phyloP scores from a whole-genome alignment of 164 flowering plant species.

The Magnolia sinica region DNA sequence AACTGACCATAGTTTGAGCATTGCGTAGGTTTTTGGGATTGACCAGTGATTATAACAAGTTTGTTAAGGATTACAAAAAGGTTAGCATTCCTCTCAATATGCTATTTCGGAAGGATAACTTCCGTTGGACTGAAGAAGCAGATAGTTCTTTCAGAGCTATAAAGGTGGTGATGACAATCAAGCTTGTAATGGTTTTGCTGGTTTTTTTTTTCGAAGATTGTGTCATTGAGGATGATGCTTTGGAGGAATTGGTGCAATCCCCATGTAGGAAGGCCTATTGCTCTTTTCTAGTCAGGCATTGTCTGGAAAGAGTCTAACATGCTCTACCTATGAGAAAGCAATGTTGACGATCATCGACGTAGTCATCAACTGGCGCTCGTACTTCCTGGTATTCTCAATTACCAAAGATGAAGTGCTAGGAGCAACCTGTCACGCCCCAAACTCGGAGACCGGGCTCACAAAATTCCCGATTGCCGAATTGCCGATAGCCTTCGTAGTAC shows the following conservation, averaged over 20 bases:
- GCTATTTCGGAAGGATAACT: not conserved
- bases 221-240: not conserved
- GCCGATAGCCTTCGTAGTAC: no score
- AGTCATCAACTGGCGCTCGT: not conserved
- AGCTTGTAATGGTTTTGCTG: not conserved
- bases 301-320: no score
- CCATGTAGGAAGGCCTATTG: not conserved
- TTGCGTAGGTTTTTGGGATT: not conserved
- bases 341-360: not conserved
- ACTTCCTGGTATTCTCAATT: not conserved
- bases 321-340: not conserved
- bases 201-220: not conserved
- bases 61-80: not conserved
- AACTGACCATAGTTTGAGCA: not conserved
- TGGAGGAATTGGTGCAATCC: not conserved
- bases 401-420: no score
- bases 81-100: not conserved
- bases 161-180: not conserved
- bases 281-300: not conserved
- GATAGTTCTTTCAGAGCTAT: not conserved
- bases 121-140: not conserved
- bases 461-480: no score
- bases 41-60: not conserved
- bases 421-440: no score
- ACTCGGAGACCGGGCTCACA: no score